Conservation (phyloP, 2,329 filamentous ascomycete genomes). For the Cytospora leucostoma region DNA sequence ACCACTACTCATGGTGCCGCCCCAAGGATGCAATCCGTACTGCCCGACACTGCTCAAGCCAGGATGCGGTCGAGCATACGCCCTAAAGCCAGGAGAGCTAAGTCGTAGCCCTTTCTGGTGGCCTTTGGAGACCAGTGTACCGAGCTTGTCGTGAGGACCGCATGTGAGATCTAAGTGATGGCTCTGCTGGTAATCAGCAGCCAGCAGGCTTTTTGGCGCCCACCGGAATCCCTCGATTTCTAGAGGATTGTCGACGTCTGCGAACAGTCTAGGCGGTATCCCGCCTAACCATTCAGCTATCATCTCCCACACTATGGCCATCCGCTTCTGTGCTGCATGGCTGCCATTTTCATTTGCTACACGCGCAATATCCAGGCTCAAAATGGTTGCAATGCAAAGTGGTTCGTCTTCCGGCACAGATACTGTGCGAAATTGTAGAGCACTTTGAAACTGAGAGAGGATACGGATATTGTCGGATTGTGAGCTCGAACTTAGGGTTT, state of each 20-base stretch:
- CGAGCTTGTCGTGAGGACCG: background rate
- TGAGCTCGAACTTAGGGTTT: background rate
- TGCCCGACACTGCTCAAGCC: background rate
- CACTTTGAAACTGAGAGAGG: conserved; percentile 31
- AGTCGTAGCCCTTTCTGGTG: background rate
- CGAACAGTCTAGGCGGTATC: conserved; percentile 31
- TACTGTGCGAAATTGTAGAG: conserved; percentile 35
- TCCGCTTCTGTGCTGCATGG: conserved; percentile 27
- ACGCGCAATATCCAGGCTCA: conserved; percentile 31
- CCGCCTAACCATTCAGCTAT: conserved; percentile 27
- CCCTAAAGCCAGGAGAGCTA: background rate
- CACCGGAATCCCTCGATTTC: conserved; percentile 33
- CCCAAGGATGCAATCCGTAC: background rate
- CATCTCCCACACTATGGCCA: conserved; percentile 33
- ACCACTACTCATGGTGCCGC: background rate
- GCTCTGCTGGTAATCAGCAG: background rate
- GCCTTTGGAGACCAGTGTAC: background rate
- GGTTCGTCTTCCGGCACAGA: conserved; percentile 36
- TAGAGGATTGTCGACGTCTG: conserved; percentile 32
- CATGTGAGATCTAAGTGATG: too few species aligned
- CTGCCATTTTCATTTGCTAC: conserved; percentile 24
- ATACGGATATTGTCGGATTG: background rate
- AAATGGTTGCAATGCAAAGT: conserved; percentile 36
- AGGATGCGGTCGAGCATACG: background rate
- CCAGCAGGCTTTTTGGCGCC: conserved; percentile 33